A percentile compares a stretch with the other conserved stretches of the same genome.
Conservation (phyloP, 2,329 filamentous ascomycete genomes). For the Scopulariopsis brevicaulis region DNA sequence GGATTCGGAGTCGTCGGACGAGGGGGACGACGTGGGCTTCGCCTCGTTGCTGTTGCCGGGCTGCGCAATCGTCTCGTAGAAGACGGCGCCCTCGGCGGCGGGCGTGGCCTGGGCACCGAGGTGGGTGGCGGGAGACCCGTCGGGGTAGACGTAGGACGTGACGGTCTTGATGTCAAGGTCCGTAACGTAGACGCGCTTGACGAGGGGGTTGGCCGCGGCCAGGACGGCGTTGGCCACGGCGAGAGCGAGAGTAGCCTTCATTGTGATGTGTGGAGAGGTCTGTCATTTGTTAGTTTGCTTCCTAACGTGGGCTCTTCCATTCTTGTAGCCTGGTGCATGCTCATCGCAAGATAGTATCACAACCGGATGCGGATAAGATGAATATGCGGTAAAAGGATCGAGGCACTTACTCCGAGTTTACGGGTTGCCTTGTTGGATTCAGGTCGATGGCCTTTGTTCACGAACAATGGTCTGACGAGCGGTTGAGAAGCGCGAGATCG, state of each 20-base stretch:
- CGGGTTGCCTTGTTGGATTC: background rate
- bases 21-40: constrained; percentile 3
- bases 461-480: background rate
- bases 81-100: constrained; percentile 16
- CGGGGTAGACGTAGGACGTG: constrained; percentile 16
- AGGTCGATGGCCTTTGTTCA: background rate
- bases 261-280: constrained; percentile 18
- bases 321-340: background rate
- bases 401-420: background rate
- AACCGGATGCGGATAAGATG: background rate
- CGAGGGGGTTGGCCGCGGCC: constrained; percentile 30
- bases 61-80: constrained; percentile 1
- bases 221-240: constrained; percentile 31
- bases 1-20: constrained; percentile 6
- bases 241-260: constrained; percentile 38
- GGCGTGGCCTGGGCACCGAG: constrained; percentile 5
- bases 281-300: background rate
- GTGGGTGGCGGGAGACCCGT: constrained; percentile 10
- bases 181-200: constrained; percentile 27
- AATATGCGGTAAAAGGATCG: background rate
- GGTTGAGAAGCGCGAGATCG: background rate
- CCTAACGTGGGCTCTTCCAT: background rate
- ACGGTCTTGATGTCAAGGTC: constrained; percentile 28
- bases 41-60: background rate
- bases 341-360: background rate